These are phyloP conservation scores for Naganishia randhawae DNA, from an alignment of 768 basidiomycete species.

Conservation along the genomic window DNA sequence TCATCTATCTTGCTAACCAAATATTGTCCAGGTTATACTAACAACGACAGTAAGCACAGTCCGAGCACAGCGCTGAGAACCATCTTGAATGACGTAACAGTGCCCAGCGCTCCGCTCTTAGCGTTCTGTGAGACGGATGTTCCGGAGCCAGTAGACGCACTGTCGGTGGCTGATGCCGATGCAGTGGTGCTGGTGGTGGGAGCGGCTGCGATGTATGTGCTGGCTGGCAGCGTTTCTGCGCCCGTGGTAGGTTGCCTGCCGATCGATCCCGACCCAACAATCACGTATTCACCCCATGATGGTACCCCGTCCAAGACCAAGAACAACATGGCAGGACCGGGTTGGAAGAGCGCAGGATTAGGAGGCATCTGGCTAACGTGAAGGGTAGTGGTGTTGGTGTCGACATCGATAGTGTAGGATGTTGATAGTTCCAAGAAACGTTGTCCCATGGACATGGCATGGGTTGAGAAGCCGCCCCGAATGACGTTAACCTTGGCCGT, in stretches of 20 bases:
- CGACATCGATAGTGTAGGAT: conserved; percentile 61
- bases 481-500: conserved; percentile 65
- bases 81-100: background rate
- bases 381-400: conserved; percentile 67
- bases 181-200: background rate
- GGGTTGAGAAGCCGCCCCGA: conserved; percentile 72
- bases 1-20: conserved; percentile 6
- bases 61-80: background rate
- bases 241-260: conserved; percentile 59
- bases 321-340: conserved; percentile 75
- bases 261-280: conserved; percentile 74
- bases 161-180: background rate
- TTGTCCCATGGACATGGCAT: conserved; percentile 73
- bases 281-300: conserved; percentile 70
- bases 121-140: conserved; percentile 10
- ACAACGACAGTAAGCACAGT: conserved; percentile 2
- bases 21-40: background rate
- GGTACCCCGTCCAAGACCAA: conserved; percentile 82
- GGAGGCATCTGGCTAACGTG: conserved; percentile 72
- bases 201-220: background rate
- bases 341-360: conserved; percentile 68
- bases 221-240: conserved; percentile 11
- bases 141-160: background rate
- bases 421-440: conserved; percentile 63
- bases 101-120: conserved; percentile 8